Base-by-base conservation (phyloP, 2,329 filamentous ascomycete genomes). In the Fusarium chaquense region DNA sequence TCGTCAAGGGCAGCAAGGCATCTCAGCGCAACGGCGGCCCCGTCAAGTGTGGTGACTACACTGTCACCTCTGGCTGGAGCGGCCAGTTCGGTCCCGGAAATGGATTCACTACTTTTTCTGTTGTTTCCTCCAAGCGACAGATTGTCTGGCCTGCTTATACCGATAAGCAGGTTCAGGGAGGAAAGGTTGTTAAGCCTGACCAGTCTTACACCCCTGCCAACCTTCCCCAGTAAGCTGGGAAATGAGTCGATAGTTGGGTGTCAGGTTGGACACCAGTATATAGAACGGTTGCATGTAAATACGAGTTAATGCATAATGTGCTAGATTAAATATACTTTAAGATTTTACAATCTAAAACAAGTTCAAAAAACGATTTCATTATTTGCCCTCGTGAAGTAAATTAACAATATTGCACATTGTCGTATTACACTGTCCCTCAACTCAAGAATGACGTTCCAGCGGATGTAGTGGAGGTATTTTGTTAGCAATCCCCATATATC, bases 101-200 rank as follows among this genome's bases (percentile, higher is more conserved):
- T 22, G 86, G 84, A 65, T 88, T 87, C 80, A 87, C 85, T 16
- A 86, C 83, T 46, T 76, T 88, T 43, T 78, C 83, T 35, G 82
- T 88, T 61, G 80, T 83, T 73, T 66, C 60, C 16, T 67, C 68
- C 45, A 72, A 77, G 62, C 77, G 76, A 58, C 77, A 81, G 59
- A 87, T 87, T 54, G 73, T 81, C 60, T 88, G 78, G 77, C 85
- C 86, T 30, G 79, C 82, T 35, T 88, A 87, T 74, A 84, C 81
- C 70, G 86, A 88, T 71, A 78, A 78, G 50, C 80, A 86, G 77
- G 78, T 87, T 15, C 75, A 58, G 22, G 73, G 66, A 36, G 84
- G 84, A 56, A 74, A 78, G 46, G 79, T 81, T 22, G 84, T 86
- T 64, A 80, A 76, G 49, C 85, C 85, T 20, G 80, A 87, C 76